Conservation (phyloP, 2,329 filamentous ascomycete genomes). For the Thermothelomyces thermophilus region DNA sequence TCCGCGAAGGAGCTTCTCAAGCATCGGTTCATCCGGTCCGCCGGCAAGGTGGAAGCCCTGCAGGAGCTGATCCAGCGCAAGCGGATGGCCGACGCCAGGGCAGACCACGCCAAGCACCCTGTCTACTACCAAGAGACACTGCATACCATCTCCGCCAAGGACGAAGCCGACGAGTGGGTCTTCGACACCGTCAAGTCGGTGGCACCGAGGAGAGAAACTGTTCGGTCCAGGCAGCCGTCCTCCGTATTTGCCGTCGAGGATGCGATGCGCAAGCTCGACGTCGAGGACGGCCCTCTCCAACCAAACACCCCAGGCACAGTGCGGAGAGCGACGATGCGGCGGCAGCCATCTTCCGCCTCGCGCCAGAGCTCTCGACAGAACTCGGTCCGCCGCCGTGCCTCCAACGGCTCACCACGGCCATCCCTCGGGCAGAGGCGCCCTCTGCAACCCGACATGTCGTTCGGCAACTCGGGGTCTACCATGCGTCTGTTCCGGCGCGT, state of each 20-base stretch:
- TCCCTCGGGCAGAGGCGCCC: constrained; percentile 60
- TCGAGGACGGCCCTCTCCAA: constrained; percentile 55
- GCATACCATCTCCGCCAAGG: constrained; percentile 58
- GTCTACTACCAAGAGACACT: constrained; percentile 94
- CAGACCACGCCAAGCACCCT: constrained; percentile 60
- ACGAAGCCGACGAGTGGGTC: constrained; percentile 81
- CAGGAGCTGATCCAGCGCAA: constrained; percentile 81
- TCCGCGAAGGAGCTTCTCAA: constrained; percentile 80
- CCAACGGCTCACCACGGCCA: constrained; percentile 38
- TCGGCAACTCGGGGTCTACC: constrained; percentile 87
- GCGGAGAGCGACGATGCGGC: constrained; percentile 51
- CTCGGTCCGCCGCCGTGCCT: constrained; percentile 26
- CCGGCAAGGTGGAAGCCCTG: constrained; percentile 80
- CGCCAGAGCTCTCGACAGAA: constrained; percentile 22
- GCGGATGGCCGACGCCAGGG: constrained; percentile 73
- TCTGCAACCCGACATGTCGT: constrained; percentile 82
- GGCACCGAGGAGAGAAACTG: constrained; percentile 47
- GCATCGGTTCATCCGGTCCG: constrained; percentile 80
- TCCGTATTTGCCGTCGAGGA: constrained; percentile 54
- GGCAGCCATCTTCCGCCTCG: constrained; percentile 32
- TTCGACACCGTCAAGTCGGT: constrained; percentile 88
- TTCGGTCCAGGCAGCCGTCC: constrained; percentile 50
- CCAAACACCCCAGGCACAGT: constrained; percentile 54
- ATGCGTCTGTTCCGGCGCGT: constrained; percentile 87
- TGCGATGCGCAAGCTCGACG: constrained; percentile 51